Evolutionary conservation across 768 basidiomycete genomes (phyloP).

Genomic region (Leucosporidium yakuticum): DNA sequence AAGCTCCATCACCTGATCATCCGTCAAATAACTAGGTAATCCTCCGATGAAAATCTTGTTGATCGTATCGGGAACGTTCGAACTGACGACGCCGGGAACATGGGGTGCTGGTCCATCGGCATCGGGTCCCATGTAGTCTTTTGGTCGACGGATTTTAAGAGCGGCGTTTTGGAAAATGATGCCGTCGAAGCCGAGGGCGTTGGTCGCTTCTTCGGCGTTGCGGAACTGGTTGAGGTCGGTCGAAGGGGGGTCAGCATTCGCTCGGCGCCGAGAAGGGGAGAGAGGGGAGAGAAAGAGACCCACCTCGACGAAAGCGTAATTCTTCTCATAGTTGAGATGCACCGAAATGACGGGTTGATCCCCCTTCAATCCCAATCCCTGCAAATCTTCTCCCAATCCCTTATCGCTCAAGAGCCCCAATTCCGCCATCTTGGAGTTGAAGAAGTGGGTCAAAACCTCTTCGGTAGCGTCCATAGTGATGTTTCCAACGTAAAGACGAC

Average conservation of each 20-base stretch:
- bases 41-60: constrained; percentile 99
- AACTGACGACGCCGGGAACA: constrained; percentile 91
- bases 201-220: constrained; percentile 89
- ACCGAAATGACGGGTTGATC: constrained; percentile 82
- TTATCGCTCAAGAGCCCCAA: constrained; percentile 55
- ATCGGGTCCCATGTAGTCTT: constrained; percentile 83
- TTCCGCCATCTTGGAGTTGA: constrained; percentile 93
- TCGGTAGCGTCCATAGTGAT: constrained; percentile 93
- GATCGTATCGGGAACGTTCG: constrained; percentile 91
- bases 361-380: constrained; percentile 56
- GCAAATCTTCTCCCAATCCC: constrained; percentile 41
- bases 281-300: constrained; percentile 32
- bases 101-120: constrained; percentile 59
- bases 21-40: constrained; percentile 87
- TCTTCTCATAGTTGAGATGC: constrained; percentile 97
- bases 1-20: constrained; percentile 97
- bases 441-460: constrained; percentile 83
- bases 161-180: constrained; percentile 90
- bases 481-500: constrained; percentile 92
- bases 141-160: constrained; percentile 95
- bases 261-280: constrained; percentile 1
- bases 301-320: constrained; percentile 97
- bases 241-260: constrained; percentile 9
- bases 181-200: constrained; percentile 95
- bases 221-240: constrained; percentile 66